Percentiles rank a stretch among this genome's conserved stretches.
Conservation (phyloP, 2,329 filamentous ascomycete species). For the Diaporthe citrichinensis region DNA sequence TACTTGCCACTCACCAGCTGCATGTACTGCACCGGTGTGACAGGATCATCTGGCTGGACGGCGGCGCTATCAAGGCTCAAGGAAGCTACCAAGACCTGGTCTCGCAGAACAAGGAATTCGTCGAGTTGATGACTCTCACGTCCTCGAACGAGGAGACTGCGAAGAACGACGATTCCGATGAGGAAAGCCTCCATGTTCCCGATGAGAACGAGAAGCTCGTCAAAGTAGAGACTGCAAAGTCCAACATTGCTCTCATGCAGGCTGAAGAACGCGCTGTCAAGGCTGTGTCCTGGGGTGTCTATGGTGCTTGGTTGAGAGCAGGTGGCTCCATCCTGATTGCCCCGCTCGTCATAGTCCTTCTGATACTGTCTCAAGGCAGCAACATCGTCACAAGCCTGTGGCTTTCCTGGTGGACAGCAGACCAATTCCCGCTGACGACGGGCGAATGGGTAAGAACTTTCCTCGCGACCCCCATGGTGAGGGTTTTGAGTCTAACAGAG, state of each 20-base stretch:
- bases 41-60: slow-evolving; percentile 76
- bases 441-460: slow-evolving; percentile 63
- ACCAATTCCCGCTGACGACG: slow-evolving; percentile 77
- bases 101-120: slow-evolving; percentile 76
- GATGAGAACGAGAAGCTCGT: slow-evolving; percentile 74
- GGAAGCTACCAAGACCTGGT: slow-evolving; percentile 77
- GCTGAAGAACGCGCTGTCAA: slow-evolving; percentile 77
- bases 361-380: slow-evolving; percentile 82
- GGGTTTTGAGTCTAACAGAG: neutral
- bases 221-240: slow-evolving; percentile 70
- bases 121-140: slow-evolving; percentile 86
- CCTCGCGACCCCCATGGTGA: too few species aligned
- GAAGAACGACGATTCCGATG: neutral
- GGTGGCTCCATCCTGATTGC: slow-evolving; percentile 80
- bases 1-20: slow-evolving; percentile 78
- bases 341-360: slow-evolving; percentile 71
- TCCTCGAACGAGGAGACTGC: slow-evolving; percentile 2
- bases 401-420: slow-evolving; percentile 93
- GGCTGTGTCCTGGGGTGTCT: slow-evolving; percentile 85
- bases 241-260: slow-evolving; percentile 75
- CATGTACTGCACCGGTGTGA: slow-evolving; percentile 77
- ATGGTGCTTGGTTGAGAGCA: slow-evolving; percentile 81
- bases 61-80: slow-evolving; percentile 72
- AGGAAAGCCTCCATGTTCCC: slow-evolving; percentile 61
- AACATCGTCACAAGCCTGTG: slow-evolving; percentile 92